phyloP scores from a whole-genome alignment of 192 early-diverging fungal genomes.

The Lobulomyces angularis region DNA sequence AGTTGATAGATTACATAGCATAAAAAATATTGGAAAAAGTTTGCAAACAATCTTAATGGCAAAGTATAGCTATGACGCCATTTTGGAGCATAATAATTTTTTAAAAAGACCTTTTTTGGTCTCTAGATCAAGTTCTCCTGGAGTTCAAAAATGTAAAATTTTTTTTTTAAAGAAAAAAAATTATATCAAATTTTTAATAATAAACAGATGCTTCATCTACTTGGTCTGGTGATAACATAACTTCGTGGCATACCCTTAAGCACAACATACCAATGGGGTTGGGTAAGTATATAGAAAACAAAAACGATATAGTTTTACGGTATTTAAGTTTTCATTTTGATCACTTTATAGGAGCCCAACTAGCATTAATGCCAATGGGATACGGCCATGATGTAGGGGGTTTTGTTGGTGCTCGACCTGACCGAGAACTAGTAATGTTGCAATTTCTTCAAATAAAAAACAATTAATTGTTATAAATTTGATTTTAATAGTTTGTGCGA shows the following conservation, averaged over 20 bases:
- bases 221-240: slow-evolving; percentile 48
- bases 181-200: no score
- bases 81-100: slow-evolving; percentile 18
- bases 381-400: slow-evolving; percentile 57
- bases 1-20: neutral
- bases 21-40: slow-evolving; percentile 26
- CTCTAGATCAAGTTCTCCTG: slow-evolving; percentile 32
- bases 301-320: neutral
- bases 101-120: slow-evolving; percentile 35
- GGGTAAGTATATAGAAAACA: slow-evolving; percentile 4
- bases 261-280: slow-evolving; percentile 52
- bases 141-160: slow-evolving; percentile 29
- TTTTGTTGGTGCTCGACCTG: slow-evolving; percentile 40
- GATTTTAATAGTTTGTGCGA: no score
- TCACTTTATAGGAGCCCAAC: slow-evolving; percentile 21
- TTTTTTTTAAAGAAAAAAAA: no score
- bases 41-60: slow-evolving; percentile 47
- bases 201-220: slow-evolving; percentile 37
- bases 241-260: slow-evolving; percentile 46
- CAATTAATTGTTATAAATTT: no score
- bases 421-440: slow-evolving; percentile 35
- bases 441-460: no score
- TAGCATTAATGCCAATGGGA: slow-evolving; percentile 26
- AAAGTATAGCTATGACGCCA: slow-evolving; percentile 40
- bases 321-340: neutral